Evolutionary conservation across 495 filamentous ascomycete genomes (phyloP), one percentile per base, ranked within the genome.

Genomic region (Aspergillus kassunensis): DNA sequence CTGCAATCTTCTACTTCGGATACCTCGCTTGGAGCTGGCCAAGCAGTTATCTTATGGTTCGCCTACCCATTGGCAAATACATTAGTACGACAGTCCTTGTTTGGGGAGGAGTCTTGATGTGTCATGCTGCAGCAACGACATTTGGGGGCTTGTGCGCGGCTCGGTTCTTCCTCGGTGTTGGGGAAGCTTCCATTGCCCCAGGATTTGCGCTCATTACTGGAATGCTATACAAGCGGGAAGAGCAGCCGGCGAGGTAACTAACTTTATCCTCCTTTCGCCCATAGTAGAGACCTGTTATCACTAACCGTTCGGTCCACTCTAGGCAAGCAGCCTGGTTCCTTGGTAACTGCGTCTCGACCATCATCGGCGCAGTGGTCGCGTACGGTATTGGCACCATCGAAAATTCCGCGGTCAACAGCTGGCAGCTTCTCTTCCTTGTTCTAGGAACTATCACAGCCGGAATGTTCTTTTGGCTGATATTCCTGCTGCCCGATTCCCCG

Each of bases 151-250:
- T 85, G 21, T 70, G 79, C 45, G 67, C 65, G 2, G 71, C 74
- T 15, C 60, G 80, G 21, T 79, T 81, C 63, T 72, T 82, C 43
- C 69, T 81, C 0, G 80, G 80, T 1, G 67, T 80, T 15, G 71
- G 73, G 27, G 81, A 85, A 60, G 78, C 79, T 1, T 73, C 72
- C 0, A 70, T 81, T 6, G 79, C 80, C 24, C 81, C 82, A 0
- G 79, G 75, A 2, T 81, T 83, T 56, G 70, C 79, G 8, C 66
- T 83, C 15, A 75, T 82, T n/a, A 78, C 79, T 34, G 73, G 73
- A 8, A 80, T 80, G 74, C 83, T 76, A 62, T 85, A 80, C 59
- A 75, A 50, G 19, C 25, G 36, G 5, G 47, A 50, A 2, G 36
- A 50, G 12, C 47, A 50, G 16, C 47, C 47, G 1, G 8, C 37